A percentile compares a stretch with the other conserved stretches of the same genome.
Conservation (phyloP, 1,284 basidiomycete genomes). For the Phaffia rhodozyma region DNA sequence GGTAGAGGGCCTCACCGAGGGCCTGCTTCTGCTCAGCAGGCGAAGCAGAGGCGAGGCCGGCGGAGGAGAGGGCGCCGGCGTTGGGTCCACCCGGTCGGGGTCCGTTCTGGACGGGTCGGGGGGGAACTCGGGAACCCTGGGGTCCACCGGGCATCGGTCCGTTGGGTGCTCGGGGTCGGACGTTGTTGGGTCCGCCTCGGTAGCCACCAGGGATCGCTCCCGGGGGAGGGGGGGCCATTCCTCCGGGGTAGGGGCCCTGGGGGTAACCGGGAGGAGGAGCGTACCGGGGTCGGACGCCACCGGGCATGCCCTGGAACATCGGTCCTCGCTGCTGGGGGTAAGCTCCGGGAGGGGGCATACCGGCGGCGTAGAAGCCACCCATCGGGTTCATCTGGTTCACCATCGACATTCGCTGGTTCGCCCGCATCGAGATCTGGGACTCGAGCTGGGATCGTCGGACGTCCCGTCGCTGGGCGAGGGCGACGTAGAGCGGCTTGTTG, state of each 20-base stretch:
- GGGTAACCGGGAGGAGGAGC: slow-evolving; percentile 48
- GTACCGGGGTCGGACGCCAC: slow-evolving; percentile 67
- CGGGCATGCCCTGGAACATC: slow-evolving; percentile 63
- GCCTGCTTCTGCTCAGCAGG: slow-evolving; percentile 94
- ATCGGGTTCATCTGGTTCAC: slow-evolving; percentile 28
- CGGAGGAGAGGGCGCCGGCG: slow-evolving; percentile 35
- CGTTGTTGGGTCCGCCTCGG: slow-evolving; percentile 21
- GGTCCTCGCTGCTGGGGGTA: slow-evolving; percentile 52
- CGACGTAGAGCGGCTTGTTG: slow-evolving; percentile 91
- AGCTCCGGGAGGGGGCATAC: slow-evolving; percentile 42
- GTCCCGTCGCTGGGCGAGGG: slow-evolving; percentile 95
- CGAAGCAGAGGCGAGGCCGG: slow-evolving; percentile 55
- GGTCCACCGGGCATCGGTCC: slow-evolving; percentile 24
- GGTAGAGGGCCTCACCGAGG: slow-evolving; percentile 85
- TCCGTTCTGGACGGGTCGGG: slow-evolving; percentile 17
- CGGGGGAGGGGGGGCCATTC: slow-evolving; percentile 45
- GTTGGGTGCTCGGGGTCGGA: slow-evolving; percentile 29
- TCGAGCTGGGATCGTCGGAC: slow-evolving; percentile 97
- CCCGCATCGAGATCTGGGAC: slow-evolving; percentile 93
- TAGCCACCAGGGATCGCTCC: slow-evolving; percentile 40
- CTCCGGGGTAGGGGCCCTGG: slow-evolving; percentile 20
- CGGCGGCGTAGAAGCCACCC: slow-evolving; percentile 73
- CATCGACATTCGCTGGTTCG: slow-evolving; percentile 82
- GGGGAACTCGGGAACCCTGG: slow-evolving; percentile 13
- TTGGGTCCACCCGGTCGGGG: slow-evolving; percentile 24